Evolutionary conservation across 2,329 filamentous ascomycete species (phyloP).

Genomic region (Claviceps sorghi): DNA sequence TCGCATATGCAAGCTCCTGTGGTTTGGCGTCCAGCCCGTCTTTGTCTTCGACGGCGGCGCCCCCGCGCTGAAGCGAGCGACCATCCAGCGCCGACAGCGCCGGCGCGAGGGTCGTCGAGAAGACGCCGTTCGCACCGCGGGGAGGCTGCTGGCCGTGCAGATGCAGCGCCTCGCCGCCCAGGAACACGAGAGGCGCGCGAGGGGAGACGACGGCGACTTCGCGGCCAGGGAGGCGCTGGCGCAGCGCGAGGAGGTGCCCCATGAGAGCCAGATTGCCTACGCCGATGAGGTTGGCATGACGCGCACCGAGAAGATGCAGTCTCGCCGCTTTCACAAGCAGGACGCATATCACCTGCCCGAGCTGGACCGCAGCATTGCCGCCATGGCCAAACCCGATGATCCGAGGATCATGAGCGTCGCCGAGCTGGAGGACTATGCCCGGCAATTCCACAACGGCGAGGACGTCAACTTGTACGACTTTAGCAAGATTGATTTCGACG

Average conservation of each 20-base stretch:
- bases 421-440: constrained; percentile 84
- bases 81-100: constrained; percentile 63
- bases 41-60: constrained; percentile 98
- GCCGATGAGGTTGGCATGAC: constrained; percentile 80
- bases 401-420: constrained; percentile 92
- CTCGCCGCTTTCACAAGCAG: constrained; percentile 71
- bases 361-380: constrained; percentile 60
- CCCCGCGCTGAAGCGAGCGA: constrained; percentile 78
- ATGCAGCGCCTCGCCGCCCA: constrained; percentile 86
- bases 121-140: constrained; percentile 83
- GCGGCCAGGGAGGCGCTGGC: constrained; percentile 23
- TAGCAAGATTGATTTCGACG: constrained; percentile 95
- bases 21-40: constrained; percentile 89
- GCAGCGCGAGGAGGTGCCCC: constrained; percentile 53
- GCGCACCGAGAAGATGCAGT: constrained; percentile 56
- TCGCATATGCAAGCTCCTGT: constrained; percentile 92
- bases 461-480: constrained; percentile 91
- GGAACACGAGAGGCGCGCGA: constrained; percentile 53
- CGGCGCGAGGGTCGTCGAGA: constrained; percentile 79
- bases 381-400: constrained; percentile 83
- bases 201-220: constrained; percentile 29
- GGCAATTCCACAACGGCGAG: constrained; percentile 82
- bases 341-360: constrained; percentile 94
- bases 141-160: constrained; percentile 81
- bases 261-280: constrained; percentile 61